Base-by-base conservation (phyloP, 2,329 filamentous ascomycete species). In the Cercospora nicotianae region DNA sequence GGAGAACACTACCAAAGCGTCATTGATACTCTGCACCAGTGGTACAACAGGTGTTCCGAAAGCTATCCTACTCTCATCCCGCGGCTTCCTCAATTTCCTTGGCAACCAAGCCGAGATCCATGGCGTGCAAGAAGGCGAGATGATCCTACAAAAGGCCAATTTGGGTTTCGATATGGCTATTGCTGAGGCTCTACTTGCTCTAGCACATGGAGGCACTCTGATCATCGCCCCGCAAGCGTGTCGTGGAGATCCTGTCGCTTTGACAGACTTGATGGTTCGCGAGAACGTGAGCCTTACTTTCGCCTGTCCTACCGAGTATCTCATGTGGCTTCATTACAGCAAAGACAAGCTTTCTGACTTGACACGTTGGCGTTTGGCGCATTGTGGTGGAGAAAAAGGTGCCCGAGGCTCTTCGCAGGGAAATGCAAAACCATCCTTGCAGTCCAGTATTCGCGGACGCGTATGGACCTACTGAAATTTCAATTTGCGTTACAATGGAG, bases 291-390 rank as follows among this genome's bases (percentile, higher is more conserved):
- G 79, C 0, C 75, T 75, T 39, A 84, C 81, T 0, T 72, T 69
- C 3, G 77, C 76, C 1, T 82, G 80, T 0, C 82, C 83, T 0
- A 80, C 83, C 0, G 82, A 85, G 68, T 81, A 81, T 60, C 16
- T 53, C 1, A 64, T 68, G 59, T 76, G 74, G 74, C 8, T 78
- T 2, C 59, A 63, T 12, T 68, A 69, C 39, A 33, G 70, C 61
- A 58, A 31, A 16, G 67, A 69, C 16, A 64, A 26, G 12, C 64
- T 69, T 26, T 26, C 59, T 9, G 53, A 31, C 13, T 42, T 66
- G 16, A 65, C 45, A 0, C 23, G 26, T 1, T 82, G 80, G 79
- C 66, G 69, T 9, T 60, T 67, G 18, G 81, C 80, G 0, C 70
- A 72, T 7, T 68, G 30, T 2, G 80, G 75, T 3, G 80, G 80